Evolutionary conservation across 331 rosid genomes (phyloP).

Genomic region (Rosa hybrid): DNA sequence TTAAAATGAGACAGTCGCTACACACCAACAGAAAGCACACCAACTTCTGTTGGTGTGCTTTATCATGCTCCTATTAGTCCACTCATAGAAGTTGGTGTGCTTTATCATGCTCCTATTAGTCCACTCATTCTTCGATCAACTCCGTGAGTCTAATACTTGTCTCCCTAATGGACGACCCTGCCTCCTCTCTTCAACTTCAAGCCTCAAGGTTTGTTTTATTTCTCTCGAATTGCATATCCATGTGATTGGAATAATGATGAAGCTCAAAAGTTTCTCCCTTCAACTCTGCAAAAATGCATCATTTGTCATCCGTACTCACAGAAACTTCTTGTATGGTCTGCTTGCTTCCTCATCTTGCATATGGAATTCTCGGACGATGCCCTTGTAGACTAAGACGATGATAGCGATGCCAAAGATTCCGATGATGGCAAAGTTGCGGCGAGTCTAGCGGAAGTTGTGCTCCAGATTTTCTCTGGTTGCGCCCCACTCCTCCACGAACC

Average conservation of each 20-base stretch:
- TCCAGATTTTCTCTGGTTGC: slow-evolving; percentile 83
- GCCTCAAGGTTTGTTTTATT: no score
- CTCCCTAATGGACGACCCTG: no score
- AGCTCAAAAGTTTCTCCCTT: slow-evolving; percentile 64
- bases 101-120: no score
- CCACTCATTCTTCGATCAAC: no score
- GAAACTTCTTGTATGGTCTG: slow-evolving; percentile 84
- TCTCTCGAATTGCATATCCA: no score
- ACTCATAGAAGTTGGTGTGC: no score
- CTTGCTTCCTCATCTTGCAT: slow-evolving; percentile 98
- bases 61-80: no score
- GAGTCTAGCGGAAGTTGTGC: slow-evolving; percentile 87
- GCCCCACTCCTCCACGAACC: slow-evolving; percentile 87
- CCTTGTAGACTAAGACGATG: slow-evolving; percentile 84
- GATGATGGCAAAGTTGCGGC: slow-evolving; percentile 79
- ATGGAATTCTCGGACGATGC: slow-evolving; percentile 89
- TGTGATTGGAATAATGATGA: no score
- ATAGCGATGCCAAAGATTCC: slow-evolving; percentile 86
- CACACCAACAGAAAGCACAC: no score
- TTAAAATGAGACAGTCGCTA: neutral
- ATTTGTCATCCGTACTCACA: slow-evolving; percentile 40
- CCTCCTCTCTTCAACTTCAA: no score
- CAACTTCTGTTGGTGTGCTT: neutral
- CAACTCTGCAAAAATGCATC: slow-evolving; percentile 38
- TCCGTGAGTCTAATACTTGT: no score